Evolutionary conservation across 2,329 filamentous ascomycete species (phyloP).

Genomic region (Hypocreales sp.): DNA sequence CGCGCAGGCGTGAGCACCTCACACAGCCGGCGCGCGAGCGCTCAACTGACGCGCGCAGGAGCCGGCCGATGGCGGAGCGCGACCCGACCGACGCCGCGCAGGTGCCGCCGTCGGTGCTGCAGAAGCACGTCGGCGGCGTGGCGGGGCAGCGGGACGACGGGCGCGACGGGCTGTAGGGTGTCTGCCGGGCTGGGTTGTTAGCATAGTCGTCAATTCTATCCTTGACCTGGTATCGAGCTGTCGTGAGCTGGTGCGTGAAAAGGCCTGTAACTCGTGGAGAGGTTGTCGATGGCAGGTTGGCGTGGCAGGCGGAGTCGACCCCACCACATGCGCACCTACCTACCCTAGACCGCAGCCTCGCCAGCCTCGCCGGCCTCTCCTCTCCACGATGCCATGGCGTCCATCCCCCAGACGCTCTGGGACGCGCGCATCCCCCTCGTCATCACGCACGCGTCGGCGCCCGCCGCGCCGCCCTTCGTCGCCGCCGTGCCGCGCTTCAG

Average conservation of each 20-base stretch:
- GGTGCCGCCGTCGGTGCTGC: conserved; percentile 38
- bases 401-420: conserved; percentile 35
- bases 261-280: too few relatives aligned
- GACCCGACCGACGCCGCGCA: conserved; percentile 41
- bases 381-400: conserved; percentile 9
- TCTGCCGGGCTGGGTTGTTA: too few relatives aligned
- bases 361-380: neutral
- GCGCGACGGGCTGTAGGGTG: too few relatives aligned
- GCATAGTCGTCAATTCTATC: too few relatives aligned
- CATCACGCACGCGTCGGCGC: conserved; percentile 31
- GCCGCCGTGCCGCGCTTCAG: conserved; percentile 40
- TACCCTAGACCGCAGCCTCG: conserved; percentile 2
- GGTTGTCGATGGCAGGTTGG: too few relatives aligned
- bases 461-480: conserved; percentile 33
- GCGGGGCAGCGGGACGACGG: conserved; percentile 28
- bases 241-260: too few relatives aligned
- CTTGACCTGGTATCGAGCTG: too few relatives aligned
- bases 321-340: too few relatives aligned
- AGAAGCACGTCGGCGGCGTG: conserved; percentile 29
- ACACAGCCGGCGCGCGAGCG: too few relatives aligned
- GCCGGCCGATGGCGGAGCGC: too few relatives aligned
- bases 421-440: conserved; percentile 34
- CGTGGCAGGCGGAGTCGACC: too few relatives aligned
- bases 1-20: conserved; percentile 22
- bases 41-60: too few relatives aligned